phyloP scores from a whole-genome alignment of 768 basidiomycete genomes.

The Fomitopsis pulvina region DNA sequence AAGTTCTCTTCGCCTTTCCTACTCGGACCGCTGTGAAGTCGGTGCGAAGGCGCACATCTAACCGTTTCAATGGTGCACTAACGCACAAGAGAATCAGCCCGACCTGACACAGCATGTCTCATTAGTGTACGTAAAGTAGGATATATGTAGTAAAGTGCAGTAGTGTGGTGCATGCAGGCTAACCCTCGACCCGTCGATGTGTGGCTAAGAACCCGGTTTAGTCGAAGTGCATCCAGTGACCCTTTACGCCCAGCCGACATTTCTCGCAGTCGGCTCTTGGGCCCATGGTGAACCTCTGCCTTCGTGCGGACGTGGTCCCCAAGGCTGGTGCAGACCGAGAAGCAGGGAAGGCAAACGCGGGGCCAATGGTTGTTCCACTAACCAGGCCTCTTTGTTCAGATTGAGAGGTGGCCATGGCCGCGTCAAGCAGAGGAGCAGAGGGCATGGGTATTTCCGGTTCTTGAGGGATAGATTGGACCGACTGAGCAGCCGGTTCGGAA shows the following conservation, averaged over 20 bases:
- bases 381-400: not conserved
- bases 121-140: too few relatives aligned
- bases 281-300: conserved; percentile 28
- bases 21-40: too few relatives aligned
- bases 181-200: too few relatives aligned
- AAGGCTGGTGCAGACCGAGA: conserved; percentile 23
- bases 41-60: too few relatives aligned
- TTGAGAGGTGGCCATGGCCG: not conserved
- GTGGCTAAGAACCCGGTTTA: too few relatives aligned
- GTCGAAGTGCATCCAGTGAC: conserved; percentile 67
- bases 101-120: too few relatives aligned
- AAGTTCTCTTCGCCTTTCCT: too few relatives aligned
- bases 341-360: conserved; percentile 15
- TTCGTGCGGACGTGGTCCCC: conserved; percentile 14
- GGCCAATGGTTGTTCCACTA: conserved; percentile 15
- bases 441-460: not conserved
- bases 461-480: not conserved
- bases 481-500: conserved; percentile 1
- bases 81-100: too few relatives aligned
- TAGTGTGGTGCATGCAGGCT: too few relatives aligned
- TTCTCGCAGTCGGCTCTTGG: conserved; percentile 26
- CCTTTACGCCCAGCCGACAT: conserved; percentile 57
- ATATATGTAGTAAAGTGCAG: too few relatives aligned
- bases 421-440: conserved; percentile 2
- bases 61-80: too few relatives aligned